These are phyloP conservation scores for Ganoderma leucocontextum DNA, from an alignment of 1,284 basidiomycete genomes.

Conservation along the genomic window DNA sequence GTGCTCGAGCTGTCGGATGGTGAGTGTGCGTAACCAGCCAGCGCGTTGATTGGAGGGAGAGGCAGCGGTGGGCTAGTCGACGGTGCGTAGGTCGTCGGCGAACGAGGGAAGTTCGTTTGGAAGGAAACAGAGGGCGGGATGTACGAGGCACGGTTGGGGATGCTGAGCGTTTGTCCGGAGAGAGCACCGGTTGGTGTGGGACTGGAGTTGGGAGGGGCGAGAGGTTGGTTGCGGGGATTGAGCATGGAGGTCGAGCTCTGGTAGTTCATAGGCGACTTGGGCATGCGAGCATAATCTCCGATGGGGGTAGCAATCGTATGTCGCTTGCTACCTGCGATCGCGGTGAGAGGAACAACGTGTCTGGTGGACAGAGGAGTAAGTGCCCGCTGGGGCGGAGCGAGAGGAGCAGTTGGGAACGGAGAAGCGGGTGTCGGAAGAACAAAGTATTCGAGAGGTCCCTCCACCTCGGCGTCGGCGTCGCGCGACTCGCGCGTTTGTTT, in stretches of 20 bases:
- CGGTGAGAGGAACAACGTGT: constrained; percentile 39
- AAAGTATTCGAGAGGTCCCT: constrained; percentile 46
- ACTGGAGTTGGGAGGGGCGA: constrained; percentile 34
- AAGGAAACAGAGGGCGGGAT: constrained; percentile 51
- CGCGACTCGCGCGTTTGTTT: constrained; percentile 21
- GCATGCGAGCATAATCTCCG: constrained; percentile 32
- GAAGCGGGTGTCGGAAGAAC: constrained; percentile 77
- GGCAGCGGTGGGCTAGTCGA: constrained; percentile 42
- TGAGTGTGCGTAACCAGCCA: constrained; percentile 26
- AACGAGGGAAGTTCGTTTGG: constrained; percentile 47
- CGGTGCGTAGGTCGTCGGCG: constrained; percentile 60
- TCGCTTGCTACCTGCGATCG: constrained; percentile 64
- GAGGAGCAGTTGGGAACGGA: constrained; percentile 62
- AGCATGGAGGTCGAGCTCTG: constrained; percentile 45
- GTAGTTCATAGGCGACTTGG: constrained; percentile 47
- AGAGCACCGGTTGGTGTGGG: constrained; percentile 30
- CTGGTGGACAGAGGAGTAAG: constrained; percentile 37
- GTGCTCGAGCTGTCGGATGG: constrained; percentile 36
- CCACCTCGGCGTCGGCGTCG: constrained; percentile 17
- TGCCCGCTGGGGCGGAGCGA: constrained; percentile 19
- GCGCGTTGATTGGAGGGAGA: constrained; percentile 25
- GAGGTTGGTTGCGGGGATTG: constrained; percentile 44
- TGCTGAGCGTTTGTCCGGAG: constrained; percentile 27
- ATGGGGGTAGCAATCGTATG: constrained; percentile 53
- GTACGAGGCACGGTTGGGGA: constrained; percentile 39